Conservation (phyloP, 2,329 filamentous ascomycete species). For the Paecilomyces niveus region DNA sequence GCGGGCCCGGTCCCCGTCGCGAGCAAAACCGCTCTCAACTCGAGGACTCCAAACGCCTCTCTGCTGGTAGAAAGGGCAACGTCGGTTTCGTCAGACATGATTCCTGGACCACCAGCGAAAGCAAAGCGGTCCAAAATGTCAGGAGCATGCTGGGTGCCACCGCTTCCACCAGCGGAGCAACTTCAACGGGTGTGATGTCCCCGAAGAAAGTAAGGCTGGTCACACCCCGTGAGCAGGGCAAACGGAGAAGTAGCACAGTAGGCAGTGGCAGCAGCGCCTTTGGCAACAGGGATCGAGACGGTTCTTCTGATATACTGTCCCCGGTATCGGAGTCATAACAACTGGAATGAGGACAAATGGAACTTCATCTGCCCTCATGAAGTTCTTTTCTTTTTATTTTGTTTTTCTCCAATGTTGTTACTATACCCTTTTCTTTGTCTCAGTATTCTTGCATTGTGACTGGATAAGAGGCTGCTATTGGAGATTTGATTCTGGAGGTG, state of each 20-base stretch:
- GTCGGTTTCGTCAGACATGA: slow-evolving; percentile 36
- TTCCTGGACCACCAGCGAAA: slow-evolving; percentile 37
- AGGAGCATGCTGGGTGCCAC: slow-evolving; percentile 34
- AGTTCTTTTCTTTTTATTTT: background rate
- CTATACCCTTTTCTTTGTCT: background rate
- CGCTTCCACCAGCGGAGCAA: slow-evolving; percentile 18
- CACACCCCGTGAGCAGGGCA: slow-evolving; percentile 36
- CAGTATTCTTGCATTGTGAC: background rate
- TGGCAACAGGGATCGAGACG: slow-evolving; percentile 8
- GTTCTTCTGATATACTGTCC: background rate
- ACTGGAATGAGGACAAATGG: background rate
- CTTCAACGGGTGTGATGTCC: slow-evolving; percentile 28
- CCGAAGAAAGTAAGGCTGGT: slow-evolving; percentile 40
- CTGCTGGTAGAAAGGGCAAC: slow-evolving; percentile 25
- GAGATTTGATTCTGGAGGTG: background rate
- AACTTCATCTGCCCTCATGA: background rate
- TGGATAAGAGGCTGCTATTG: background rate
- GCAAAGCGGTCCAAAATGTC: slow-evolving; percentile 40
- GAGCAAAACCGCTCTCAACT: slow-evolving; percentile 28
- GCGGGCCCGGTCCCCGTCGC: slow-evolving; percentile 43
- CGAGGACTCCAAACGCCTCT: slow-evolving; percentile 26
- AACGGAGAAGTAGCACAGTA: slow-evolving; percentile 14
- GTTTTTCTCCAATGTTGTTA: background rate
- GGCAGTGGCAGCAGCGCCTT: slow-evolving; percentile 12
- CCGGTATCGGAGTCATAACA: background rate